Base-by-base conservation (phyloP, 306 rosid species). In the Ormosia semicastrata region DNA sequence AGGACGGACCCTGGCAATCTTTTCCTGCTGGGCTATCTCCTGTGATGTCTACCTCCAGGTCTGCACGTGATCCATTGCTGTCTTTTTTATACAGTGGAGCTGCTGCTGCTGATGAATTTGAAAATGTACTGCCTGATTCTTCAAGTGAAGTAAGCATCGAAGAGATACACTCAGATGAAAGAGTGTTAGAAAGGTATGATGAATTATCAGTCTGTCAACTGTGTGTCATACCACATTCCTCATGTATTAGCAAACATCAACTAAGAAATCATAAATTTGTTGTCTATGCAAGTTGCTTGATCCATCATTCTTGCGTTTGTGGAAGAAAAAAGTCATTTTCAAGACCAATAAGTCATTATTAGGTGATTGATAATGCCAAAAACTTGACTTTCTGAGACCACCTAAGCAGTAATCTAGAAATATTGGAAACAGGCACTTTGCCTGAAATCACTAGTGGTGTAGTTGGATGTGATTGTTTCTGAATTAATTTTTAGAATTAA, bases 41-140 rank as follows among this genome's bases (percentile, higher is more conserved):
- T 54, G 71, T 18, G 37, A 79, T 36, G 50, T 89, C 90, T 72
- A 84, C 89, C 85, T 91, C 92, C 72, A 86, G 78, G 86, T 75
- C 78, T 76, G 84, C 80, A 32, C 56, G 69, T 30, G 94, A 93
- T 86, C 87, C 91, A 64, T 86, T 82, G 82, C 59, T 93, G 47
- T 84, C 94, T 29, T 93, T 91, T 77, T 66, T 93, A 75, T 49
- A 39, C n/a, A 84, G 77, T 6, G 75, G 80, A 46, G 68, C 87
- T 72, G 49, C 83, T 70, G 49, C 83, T 70, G 13, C 24, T 8
- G 65, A 71, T 47, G 76, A 76, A 63, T 54, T 77, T 33, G 85
- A 81, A 73, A 63, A 67, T 76, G 62, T 73, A 40, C 88, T 64
- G 76, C 85, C 81, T 36, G 78, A 66, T 73, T 82, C 90, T 85